Base-by-base conservation (phyloP, 2,329 filamentous ascomycete genomes). In the Lasiodiplodia citricola region DNA sequence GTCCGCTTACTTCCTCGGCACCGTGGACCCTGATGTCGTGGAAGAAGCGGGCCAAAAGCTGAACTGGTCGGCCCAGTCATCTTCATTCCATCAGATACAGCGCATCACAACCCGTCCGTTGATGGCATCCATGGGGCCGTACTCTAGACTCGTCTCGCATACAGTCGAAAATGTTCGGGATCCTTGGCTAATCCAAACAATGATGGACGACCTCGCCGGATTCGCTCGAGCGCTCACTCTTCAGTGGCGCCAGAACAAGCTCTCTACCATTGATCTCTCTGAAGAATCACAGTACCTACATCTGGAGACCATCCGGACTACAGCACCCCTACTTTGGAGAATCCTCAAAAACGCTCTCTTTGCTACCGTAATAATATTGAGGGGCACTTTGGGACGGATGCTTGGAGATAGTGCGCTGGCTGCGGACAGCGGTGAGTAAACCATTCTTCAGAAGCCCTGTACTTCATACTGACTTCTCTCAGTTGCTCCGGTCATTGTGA, bases 301-400 rank as follows among this genome's bases (percentile, higher is more conserved):
- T 25, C 84, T 87, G 0, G 88, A 92, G 68, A 91, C 92, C 0
- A 77, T 89, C 44, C 84, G 87, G 70, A 87, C 80, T 21, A 93
- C 93, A 0, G 88, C 91, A 75, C 90, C 91, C 0, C 82, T 86
- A 37, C 83, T 97, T 5, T 95, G 92, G 91, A 89, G 89, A 71
- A 79, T 95, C 2, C 83, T 97, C 7, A 90, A 90, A 72, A 91
- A 92, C 68, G 87, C 90, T 52, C 82, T 97, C 75, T 97, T 94
- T 75, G 88, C 91, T 2, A 86, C 89, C 3, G 88, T 94, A 3
- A 90, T 93, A 62, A 84, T 92, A 16, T 83, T 96, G n/a, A 88
- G 93, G 63, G 88, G 92, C 50, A 85, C 93, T 7, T 85, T 94
- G 10, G 89, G 90, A 2, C 87, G 94, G 70, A 82, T 87, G 1